Conservation (phyloP, 2,329 filamentous ascomycete species). For the Kalmusia sp. region DNA sequence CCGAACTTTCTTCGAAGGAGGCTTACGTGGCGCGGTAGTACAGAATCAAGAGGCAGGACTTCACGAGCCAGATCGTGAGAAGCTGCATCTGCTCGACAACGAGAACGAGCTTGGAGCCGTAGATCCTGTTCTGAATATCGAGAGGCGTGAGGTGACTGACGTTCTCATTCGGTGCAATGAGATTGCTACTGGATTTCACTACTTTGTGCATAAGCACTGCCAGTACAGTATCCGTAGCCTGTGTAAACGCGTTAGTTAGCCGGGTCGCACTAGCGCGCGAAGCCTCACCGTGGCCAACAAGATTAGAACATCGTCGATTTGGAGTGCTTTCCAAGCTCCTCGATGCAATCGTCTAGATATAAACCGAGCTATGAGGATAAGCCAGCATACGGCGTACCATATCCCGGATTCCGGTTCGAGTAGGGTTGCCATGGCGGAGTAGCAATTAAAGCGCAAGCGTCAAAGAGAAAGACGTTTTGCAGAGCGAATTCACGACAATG, state of each 20-base stretch:
- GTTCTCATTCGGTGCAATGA: constrained; percentile 42
- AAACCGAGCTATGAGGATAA: constrained; percentile 37
- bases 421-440: constrained; percentile 37
- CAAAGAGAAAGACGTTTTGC: neutral
- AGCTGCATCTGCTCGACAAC: constrained; percentile 62
- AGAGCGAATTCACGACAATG: too few relatives aligned
- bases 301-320: constrained; percentile 46
- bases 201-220: constrained; percentile 42
- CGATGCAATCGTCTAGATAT: constrained; percentile 38
- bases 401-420: constrained; percentile 43
- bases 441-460: neutral
- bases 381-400: constrained; percentile 42
- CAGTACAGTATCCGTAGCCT: constrained; percentile 44
- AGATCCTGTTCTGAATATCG: constrained; percentile 52
- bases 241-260: neutral
- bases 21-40: constrained; percentile 59
- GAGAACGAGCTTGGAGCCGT: constrained; percentile 63
- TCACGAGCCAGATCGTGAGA: constrained; percentile 59
- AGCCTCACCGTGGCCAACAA: constrained; percentile 40
- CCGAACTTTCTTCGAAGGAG: too few relatives aligned
- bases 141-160: constrained; percentile 39
- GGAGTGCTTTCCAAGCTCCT: constrained; percentile 40
- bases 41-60: constrained; percentile 61
- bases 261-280: constrained; percentile 1
- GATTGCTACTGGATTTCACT: constrained; percentile 41